These are phyloP conservation scores for Candida glucosophila DNA, from an alignment of 1,139 yeast genomes.

Conservation along the genomic window DNA sequence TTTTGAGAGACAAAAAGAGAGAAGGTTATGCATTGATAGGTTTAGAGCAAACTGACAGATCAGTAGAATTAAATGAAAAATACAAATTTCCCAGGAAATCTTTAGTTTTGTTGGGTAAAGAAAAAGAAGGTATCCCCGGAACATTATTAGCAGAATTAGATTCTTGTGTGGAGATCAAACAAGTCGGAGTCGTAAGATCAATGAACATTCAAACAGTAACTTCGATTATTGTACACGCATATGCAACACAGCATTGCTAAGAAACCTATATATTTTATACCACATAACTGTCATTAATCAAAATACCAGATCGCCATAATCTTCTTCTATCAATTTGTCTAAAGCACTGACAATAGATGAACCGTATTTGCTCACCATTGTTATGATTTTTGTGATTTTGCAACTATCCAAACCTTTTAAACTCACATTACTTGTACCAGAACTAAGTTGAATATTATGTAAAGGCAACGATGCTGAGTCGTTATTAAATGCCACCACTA, in stretches of 20 bases:
- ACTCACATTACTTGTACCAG: constrained; percentile 30
- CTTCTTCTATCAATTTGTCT: constrained; percentile 31
- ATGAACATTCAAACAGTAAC: constrained; percentile 98
- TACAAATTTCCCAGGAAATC: constrained; percentile 74
- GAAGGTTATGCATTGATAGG: constrained; percentile 87
- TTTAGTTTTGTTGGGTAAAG: constrained; percentile 72
- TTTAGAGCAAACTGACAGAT: constrained; percentile 84
- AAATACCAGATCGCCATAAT: constrained; percentile 22
- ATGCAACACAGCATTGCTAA: constrained; percentile 64
- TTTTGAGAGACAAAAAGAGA: constrained; percentile 52
- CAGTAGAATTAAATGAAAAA: constrained; percentile 56
- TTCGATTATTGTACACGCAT: constrained; percentile 88
- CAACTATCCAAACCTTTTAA: constrained; percentile 29
- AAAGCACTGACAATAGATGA: constrained; percentile 28
- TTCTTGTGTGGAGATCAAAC: constrained; percentile 83
- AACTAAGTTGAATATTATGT: constrained; percentile 45
- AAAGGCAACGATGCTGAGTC: constrained; percentile 60
- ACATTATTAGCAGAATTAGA: constrained; percentile 75
- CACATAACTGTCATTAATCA: constrained; percentile 5
- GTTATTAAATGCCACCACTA: constrained; percentile 62
- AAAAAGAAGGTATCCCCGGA: constrained; percentile 89
- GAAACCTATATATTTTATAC: constrained; percentile 1
- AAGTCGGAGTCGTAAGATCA: constrained; percentile 83
- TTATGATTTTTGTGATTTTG: constrained; percentile 19
- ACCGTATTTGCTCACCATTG: constrained; percentile 28